Conservation (phyloP, 2,329 filamentous ascomycete genomes). For the Alternaria metachromatica region DNA sequence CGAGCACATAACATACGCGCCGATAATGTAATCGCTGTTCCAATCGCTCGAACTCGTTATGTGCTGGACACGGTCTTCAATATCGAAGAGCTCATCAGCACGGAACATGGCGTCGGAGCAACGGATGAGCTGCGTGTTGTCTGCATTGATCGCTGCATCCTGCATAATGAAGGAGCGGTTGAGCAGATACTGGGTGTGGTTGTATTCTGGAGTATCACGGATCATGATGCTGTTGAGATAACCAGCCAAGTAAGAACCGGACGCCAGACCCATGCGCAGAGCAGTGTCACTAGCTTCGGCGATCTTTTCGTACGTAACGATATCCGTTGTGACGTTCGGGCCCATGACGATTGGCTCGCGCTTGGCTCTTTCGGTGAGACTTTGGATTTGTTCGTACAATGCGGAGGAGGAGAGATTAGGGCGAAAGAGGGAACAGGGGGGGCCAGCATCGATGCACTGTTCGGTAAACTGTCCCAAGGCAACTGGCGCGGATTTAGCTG, state of each 20-base stretch:
- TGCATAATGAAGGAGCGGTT: not conserved
- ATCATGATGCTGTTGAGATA: not conserved
- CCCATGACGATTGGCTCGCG: not conserved
- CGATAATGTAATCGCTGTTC: not conserved
- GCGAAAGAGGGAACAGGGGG: not conserved
- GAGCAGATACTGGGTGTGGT: not conserved
- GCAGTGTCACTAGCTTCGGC: not conserved
- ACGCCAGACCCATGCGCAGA: not conserved
- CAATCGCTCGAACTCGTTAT: not conserved
- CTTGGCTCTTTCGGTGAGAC: accelerated
- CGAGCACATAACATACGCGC: not conserved
- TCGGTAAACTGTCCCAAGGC: not conserved
- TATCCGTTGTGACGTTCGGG: not conserved
- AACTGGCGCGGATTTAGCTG: accelerated
- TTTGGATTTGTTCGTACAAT: not conserved
- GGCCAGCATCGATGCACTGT: not conserved
- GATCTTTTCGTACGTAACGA: not conserved
- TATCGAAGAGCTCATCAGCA: not conserved
- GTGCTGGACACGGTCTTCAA: not conserved
- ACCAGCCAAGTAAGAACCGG: not conserved
- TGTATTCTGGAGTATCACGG: not conserved
- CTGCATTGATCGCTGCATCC: not conserved
- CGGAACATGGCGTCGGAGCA: not conserved
- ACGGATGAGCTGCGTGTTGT: not conserved
- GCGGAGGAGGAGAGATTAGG: accelerated